Evolutionary conservation across 1,284 basidiomycete genomes (phyloP), one percentile per base, ranked within the genome.

Genomic region (Trichosporon sp.): DNA sequence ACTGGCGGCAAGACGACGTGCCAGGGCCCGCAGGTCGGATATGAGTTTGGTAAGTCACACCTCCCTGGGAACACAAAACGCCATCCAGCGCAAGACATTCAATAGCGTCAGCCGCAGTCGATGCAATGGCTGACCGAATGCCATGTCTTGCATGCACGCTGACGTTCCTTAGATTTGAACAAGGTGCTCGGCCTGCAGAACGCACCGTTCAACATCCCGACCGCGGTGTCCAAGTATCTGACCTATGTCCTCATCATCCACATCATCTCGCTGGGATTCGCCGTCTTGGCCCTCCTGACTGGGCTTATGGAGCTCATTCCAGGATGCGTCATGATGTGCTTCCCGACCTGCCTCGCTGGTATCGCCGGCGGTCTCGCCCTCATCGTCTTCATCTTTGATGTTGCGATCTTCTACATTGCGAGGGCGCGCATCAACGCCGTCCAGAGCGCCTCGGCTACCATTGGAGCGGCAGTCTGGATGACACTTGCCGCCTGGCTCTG

Each of bases 231-330:
- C 73, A 94, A 94, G 86, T 95, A 93, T 91, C 85, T 96, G 78
- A 96, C 94, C 12, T 94, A 94, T 77, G 90, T 89, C 21, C 89
- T 96, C 74, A 89, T 95, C 73, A 87, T 95, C n/a, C 93, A 96
- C 79, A 88, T 94, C 75, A 89, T 93, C 69, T 93, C 91, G 14
- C 88, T 96, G 71, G 87, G 84, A 38, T 86, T 90, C 43, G 88
- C 92, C 6, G 91, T 87, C n/a, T 84, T 88, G 21, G 89, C 92
- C 0, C 87, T 92, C 12, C 66, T 94, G 40, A 91, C 94, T 75
- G 92, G 92, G 64, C 87, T 94, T 31, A 87, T 95, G 38, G 92
- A 92, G 4, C 92, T 94, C 78, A 87, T 95, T 72, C 90, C 92
- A 8, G 91, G 93, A 79, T 90, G 94, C 87, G 88, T 91, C 74